Evolutionary conservation across 257 asterid genomes (phyloP).

Genomic region (Solanum pimpinellifolium): DNA sequence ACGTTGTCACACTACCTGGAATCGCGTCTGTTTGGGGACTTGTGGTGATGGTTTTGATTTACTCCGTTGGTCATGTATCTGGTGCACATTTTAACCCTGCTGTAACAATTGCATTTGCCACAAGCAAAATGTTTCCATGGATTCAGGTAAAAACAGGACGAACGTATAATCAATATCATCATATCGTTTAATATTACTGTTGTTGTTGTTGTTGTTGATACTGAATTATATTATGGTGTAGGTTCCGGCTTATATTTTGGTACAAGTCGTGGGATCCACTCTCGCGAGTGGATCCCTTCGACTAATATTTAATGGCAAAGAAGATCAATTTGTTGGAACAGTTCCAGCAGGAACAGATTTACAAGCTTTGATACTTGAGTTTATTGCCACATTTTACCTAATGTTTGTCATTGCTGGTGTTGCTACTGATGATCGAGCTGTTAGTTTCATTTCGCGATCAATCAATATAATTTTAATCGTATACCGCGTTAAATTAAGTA

Average conservation of each 20-base stretch:
- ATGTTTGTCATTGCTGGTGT: conserved; percentile 17
- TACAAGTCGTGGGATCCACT: conserved; percentile 18
- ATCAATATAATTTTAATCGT: background rate
- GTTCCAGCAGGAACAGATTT: conserved; percentile 15
- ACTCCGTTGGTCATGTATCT: background rate
- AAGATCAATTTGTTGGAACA: conserved; percentile 18
- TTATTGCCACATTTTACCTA: conserved; percentile 19
- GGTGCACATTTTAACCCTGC: background rate
- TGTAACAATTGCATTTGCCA: background rate
- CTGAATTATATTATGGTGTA: background rate
- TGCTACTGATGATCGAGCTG: conserved; percentile 15
- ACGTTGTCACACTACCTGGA: conserved; percentile 16
- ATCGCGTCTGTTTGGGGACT: conserved; percentile 26
- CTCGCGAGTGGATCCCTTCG: conserved; percentile 18
- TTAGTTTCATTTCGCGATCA: background rate
- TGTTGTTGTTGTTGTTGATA: background rate
- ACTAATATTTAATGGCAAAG: conserved; percentile 5
- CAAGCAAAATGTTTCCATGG: conserved; percentile 8
- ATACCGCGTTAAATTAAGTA: background rate
- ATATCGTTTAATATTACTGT: background rate
- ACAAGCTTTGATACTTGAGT: conserved; percentile 15
- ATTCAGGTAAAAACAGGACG: background rate
- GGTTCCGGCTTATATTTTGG: conserved; percentile 7
- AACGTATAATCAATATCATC: background rate
- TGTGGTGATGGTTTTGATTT: conserved; percentile 20